Evolutionary conservation across 768 basidiomycete species (phyloP).

Genomic region (Melanogaster broomeanus): DNA sequence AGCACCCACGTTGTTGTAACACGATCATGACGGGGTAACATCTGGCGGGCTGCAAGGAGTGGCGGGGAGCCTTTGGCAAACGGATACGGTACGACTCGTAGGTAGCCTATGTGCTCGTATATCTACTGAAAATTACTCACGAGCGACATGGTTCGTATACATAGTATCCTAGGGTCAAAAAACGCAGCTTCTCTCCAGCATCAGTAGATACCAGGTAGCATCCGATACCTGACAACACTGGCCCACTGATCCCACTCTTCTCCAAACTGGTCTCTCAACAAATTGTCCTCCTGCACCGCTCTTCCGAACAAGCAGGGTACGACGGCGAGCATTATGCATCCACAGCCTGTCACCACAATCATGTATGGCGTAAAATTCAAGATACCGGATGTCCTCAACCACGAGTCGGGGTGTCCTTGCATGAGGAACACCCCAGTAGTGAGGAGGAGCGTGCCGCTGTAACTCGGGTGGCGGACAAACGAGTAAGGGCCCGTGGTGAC

Average conservation of each 20-base stretch:
- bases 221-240: conserved; percentile 24
- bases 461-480: conserved; percentile 47
- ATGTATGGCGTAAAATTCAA: background rate
- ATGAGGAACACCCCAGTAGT: conserved; percentile 1
- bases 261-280: conserved; percentile 30
- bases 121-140: too few relatives aligned
- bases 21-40: too few relatives aligned
- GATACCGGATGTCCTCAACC: background rate
- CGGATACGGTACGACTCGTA: too few relatives aligned
- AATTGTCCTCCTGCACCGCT: conserved; percentile 26
- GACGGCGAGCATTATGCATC: background rate
- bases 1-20: too few relatives aligned
- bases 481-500: conserved; percentile 45
- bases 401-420: conserved; percentile 5
- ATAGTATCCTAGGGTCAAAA: too few relatives aligned
- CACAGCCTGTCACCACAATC: background rate
- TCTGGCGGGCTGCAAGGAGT: too few relatives aligned
- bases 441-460: conserved; percentile 31
- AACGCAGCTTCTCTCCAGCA: too few relatives aligned
- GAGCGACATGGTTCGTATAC: too few relatives aligned
- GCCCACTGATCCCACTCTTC: conserved; percentile 36
- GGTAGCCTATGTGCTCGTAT: too few relatives aligned
- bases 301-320: background rate
- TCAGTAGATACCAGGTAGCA: conserved; percentile 35
- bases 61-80: too few relatives aligned